A percentile compares a stretch with the other conserved stretches of the same genome.
phyloP scores from a whole-genome alignment of 768 basidiomycete genomes.

The Grammothele lineata region DNA sequence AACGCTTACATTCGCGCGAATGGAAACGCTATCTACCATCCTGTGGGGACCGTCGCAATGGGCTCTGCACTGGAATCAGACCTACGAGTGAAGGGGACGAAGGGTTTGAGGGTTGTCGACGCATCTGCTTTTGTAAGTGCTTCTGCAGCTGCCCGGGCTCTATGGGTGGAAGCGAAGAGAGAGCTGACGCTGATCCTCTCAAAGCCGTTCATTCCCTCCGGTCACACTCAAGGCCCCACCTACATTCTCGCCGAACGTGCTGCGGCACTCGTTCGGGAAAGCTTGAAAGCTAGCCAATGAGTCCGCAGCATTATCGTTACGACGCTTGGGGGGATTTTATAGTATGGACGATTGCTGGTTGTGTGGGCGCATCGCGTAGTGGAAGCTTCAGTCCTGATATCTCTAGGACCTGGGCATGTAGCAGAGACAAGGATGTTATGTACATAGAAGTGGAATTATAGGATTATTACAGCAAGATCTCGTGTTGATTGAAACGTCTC shows the following conservation, averaged over 20 bases:
- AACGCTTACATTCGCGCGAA: neutral
- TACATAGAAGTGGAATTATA: too few species aligned
- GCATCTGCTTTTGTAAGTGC: constrained; percentile 15
- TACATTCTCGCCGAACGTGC: constrained; percentile 16
- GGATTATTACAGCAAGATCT: too few species aligned
- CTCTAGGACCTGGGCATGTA: too few species aligned
- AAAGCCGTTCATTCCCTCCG: constrained; percentile 12
- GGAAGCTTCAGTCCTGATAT: too few species aligned
- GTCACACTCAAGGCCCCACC: constrained; percentile 7
- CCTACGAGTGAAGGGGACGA: constrained; percentile 35
- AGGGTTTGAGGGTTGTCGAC: constrained; percentile 34
- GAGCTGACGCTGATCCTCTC: neutral
- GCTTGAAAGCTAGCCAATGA: too few species aligned
- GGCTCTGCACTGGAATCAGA: constrained; percentile 33
- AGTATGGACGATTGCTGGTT: too few species aligned
- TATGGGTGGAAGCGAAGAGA: neutral
- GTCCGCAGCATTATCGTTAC: too few species aligned
- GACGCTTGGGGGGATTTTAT: too few species aligned
- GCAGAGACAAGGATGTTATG: too few species aligned
- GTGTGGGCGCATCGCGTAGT: too few species aligned
- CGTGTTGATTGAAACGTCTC: too few species aligned
- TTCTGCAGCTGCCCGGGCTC: neutral
- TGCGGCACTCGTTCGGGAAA: neutral
- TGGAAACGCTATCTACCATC: constrained; percentile 1
- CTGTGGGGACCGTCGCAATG: constrained; percentile 32